A percentile compares a stretch with the other conserved stretches of the same genome.
Conservation (phyloP, 257 asterid species). For the Solanum piurae region DNA sequence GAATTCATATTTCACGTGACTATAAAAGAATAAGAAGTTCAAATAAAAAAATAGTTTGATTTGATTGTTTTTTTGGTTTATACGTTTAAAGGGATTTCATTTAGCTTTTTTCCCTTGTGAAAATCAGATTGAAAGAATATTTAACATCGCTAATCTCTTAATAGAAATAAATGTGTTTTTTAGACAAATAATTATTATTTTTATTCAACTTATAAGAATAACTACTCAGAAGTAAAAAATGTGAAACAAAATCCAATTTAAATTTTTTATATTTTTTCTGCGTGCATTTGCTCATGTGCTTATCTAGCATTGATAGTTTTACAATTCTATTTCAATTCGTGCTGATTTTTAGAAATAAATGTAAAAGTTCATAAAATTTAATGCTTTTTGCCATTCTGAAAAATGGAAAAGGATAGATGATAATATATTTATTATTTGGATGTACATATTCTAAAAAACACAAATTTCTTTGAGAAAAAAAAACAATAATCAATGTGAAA, state of each 20-base stretch:
- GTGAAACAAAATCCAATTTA: no score
- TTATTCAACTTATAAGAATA: no score
- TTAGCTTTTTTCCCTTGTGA: neutral
- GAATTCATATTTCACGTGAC: neutral
- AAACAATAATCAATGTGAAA: neutral
- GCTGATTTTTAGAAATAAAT: neutral
- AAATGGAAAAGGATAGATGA: neutral
- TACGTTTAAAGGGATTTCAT: no score
- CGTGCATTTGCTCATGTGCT: neutral
- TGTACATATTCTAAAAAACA: neutral
- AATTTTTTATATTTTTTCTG: no score
- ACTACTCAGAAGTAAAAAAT: no score
- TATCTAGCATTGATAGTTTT: neutral
- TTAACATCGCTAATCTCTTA: no score
- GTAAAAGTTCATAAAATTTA: neutral
- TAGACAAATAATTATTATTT: no score
- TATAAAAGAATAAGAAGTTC: neutral
- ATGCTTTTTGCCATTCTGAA: neutral
- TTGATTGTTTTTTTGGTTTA: neutral
- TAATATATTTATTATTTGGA: neutral
- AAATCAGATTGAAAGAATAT: no score
- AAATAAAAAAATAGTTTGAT: neutral
- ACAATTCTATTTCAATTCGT: neutral
- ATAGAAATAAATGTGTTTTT: no score
- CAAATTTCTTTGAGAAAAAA: neutral